A percentile compares a stretch with the other conserved stretches of the same genome.
These are phyloP conservation scores for Pycnococcus provasolii DNA, from an alignment of 139 green algal genomes.

Conservation along the genomic window DNA sequence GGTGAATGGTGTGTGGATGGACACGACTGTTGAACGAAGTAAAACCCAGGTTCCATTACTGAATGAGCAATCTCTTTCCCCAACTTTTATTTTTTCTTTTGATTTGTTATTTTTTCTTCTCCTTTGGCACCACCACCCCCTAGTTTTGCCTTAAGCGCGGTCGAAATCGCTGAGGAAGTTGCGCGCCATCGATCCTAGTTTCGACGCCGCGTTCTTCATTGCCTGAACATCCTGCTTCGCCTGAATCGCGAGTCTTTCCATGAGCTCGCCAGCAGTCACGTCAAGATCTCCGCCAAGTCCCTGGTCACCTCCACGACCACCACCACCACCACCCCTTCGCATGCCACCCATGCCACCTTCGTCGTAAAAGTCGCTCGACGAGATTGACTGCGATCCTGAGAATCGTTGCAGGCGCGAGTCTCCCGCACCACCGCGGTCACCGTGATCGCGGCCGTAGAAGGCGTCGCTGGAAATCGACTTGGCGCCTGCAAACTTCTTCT, in stretches of 20 bases:
- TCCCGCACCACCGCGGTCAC: neutral
- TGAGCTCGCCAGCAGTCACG: slow-evolving; percentile 53
- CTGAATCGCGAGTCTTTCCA: slow-evolving; percentile 58
- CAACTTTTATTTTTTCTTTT: too few relatives aligned
- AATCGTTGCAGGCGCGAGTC: slow-evolving; percentile 32
- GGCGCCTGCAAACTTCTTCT: slow-evolving; percentile 60
- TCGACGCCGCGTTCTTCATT: slow-evolving; percentile 56
- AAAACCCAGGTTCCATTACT: too few relatives aligned
- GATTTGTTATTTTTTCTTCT: too few relatives aligned
- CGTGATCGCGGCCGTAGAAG: slow-evolving; percentile 26
- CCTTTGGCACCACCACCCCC: too few relatives aligned
- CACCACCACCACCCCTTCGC: neutral
- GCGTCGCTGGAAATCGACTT: slow-evolving; percentile 71
- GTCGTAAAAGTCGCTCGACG: slow-evolving; percentile 62
- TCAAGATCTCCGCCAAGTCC: slow-evolving; percentile 38
- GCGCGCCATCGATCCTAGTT: slow-evolving; percentile 51
- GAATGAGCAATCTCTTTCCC: too few relatives aligned
- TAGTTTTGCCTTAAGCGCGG: neutral
- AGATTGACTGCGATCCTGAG: slow-evolving; percentile 58
- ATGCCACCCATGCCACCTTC: too few relatives aligned
- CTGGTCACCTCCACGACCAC: neutral
- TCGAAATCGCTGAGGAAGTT: slow-evolving; percentile 61
- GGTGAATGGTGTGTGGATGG: too few relatives aligned
- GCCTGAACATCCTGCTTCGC: slow-evolving; percentile 60
- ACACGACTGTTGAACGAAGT: too few relatives aligned